Evolutionary conservation across 2,329 filamentous ascomycete genomes (phyloP).

Genomic region (Leptographium procerum): DNA sequence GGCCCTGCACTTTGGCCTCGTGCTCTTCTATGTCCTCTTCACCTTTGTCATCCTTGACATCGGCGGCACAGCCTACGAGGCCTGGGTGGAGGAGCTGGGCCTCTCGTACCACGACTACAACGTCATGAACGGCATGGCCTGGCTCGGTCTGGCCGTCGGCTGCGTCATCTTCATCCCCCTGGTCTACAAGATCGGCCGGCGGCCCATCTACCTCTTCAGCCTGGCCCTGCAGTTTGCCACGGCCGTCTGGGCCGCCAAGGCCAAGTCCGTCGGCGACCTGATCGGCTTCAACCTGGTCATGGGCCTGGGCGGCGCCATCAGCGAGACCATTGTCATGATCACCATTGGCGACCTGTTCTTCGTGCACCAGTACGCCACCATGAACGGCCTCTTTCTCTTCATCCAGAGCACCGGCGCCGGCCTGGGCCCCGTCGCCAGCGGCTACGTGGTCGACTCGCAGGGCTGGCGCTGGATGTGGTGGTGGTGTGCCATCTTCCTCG

Average conservation of each 20-base stretch:
- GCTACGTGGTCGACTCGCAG: slow-evolving; percentile 34
- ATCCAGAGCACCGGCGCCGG: slow-evolving; percentile 26
- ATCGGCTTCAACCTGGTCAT: neutral
- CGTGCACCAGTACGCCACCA: slow-evolving; percentile 41
- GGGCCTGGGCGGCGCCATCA: neutral
- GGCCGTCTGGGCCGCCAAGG: slow-evolving; percentile 1
- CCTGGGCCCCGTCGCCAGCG: slow-evolving; percentile 34
- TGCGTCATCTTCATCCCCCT: neutral
- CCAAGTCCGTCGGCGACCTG: neutral
- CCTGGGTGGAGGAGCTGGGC: neutral
- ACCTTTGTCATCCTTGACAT: neutral
- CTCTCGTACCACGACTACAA: neutral
- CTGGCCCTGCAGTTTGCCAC: neutral
- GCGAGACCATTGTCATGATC: slow-evolving; percentile 1
- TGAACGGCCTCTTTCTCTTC: slow-evolving; percentile 33
- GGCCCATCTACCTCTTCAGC: neutral
- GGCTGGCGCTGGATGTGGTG: slow-evolving; percentile 36
- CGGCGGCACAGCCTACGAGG: neutral
- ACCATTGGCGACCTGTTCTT: slow-evolving; percentile 39
- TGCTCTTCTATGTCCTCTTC: neutral
- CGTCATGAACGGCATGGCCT: neutral
- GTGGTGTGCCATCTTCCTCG: slow-evolving; percentile 16
- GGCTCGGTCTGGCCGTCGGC: neutral
- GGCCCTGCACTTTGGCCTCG: neutral
- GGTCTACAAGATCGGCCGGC: neutral